Evolutionary conservation across 2,329 filamentous ascomycete genomes (phyloP).

Genomic region (Chlorencoelia australis): DNA sequence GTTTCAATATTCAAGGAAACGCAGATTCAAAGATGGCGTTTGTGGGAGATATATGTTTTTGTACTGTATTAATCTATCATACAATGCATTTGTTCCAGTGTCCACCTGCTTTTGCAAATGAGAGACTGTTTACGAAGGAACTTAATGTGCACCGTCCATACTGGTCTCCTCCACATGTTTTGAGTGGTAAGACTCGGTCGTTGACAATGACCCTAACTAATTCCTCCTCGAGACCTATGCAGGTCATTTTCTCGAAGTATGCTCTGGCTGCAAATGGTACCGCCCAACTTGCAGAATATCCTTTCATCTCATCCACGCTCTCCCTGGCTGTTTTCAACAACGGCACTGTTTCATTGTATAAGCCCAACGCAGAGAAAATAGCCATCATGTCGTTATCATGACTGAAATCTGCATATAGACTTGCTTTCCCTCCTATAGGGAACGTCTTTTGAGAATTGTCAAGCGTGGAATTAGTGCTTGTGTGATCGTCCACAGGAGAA

Average conservation of each 20-base stretch:
- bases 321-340: conserved; percentile 42
- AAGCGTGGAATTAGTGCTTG: conserved; percentile 68
- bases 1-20: too few relatives aligned
- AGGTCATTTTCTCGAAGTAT: conserved; percentile 83
- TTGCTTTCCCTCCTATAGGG: conserved; percentile 47
- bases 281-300: conserved; percentile 67
- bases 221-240: conserved; percentile 49
- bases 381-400: conserved; percentile 83
- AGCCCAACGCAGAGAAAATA: conserved; percentile 65
- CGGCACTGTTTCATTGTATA: conserved; percentile 58
- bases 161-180: conserved; percentile 58
- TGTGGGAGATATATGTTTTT: too few relatives aligned
- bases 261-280: conserved; percentile 74
- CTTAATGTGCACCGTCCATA: conserved; percentile 61
- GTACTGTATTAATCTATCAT: too few relatives aligned
- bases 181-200: conserved; percentile 65
- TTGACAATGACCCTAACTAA: conserved; percentile 74
- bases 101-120: conserved; percentile 63
- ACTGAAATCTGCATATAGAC: conserved; percentile 79
- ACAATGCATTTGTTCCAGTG: conserved; percentile 58
- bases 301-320: conserved; percentile 43
- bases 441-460: conserved; percentile 60
- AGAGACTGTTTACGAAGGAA: conserved; percentile 64
- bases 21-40: too few relatives aligned
- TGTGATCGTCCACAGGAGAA: conserved; percentile 58